Conservation (phyloP, 2,329 filamentous ascomycete genomes). For the Phialemonium atrogriseum region DNA sequence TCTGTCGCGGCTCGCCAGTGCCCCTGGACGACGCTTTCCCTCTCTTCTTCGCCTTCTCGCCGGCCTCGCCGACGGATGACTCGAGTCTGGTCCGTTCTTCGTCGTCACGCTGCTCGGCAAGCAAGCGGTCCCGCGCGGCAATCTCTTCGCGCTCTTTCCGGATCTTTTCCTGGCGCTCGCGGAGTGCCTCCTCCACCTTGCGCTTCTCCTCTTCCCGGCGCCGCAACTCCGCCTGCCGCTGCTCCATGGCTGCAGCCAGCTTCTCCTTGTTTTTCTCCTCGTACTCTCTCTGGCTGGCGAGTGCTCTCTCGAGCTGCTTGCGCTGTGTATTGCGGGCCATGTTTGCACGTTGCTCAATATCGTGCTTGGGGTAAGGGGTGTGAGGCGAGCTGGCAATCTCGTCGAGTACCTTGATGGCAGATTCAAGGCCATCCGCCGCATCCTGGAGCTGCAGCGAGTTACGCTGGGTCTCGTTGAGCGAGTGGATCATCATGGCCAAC, state of each 20-base stretch:
- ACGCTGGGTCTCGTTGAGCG: slow-evolving; percentile 65
- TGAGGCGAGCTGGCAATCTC: slow-evolving; percentile 54
- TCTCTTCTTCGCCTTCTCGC: slow-evolving; percentile 72
- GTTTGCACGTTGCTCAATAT: slow-evolving; percentile 90
- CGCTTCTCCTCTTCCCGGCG: slow-evolving; percentile 70
- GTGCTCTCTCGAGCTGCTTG: slow-evolving; percentile 79
- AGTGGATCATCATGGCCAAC: slow-evolving; percentile 73
- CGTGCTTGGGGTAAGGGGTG: slow-evolving; percentile 80
- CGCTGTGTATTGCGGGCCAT: slow-evolving; percentile 96
- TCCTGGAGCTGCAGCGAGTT: slow-evolving; percentile 73
- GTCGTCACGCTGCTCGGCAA: slow-evolving; percentile 62
- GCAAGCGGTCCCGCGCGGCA: slow-evolving; percentile 62
- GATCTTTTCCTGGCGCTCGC: slow-evolving; percentile 70
- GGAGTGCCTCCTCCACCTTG: slow-evolving; percentile 58
- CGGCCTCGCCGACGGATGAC: slow-evolving; percentile 73
- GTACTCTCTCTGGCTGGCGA: slow-evolving; percentile 80
- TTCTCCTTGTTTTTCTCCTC: slow-evolving; percentile 90
- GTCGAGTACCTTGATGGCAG: slow-evolving; percentile 68
- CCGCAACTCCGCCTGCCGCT: slow-evolving; percentile 71
- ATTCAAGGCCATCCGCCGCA: slow-evolving; percentile 71
- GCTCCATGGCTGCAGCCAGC: slow-evolving; percentile 69
- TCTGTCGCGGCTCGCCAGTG: slow-evolving; percentile 16
- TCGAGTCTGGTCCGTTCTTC: slow-evolving; percentile 61
- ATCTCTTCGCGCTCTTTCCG: slow-evolving; percentile 80
- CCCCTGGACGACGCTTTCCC: slow-evolving; percentile 31